Base-by-base conservation (phyloP, 2,329 filamentous ascomycete genomes). In the Cytospora leucostoma region DNA sequence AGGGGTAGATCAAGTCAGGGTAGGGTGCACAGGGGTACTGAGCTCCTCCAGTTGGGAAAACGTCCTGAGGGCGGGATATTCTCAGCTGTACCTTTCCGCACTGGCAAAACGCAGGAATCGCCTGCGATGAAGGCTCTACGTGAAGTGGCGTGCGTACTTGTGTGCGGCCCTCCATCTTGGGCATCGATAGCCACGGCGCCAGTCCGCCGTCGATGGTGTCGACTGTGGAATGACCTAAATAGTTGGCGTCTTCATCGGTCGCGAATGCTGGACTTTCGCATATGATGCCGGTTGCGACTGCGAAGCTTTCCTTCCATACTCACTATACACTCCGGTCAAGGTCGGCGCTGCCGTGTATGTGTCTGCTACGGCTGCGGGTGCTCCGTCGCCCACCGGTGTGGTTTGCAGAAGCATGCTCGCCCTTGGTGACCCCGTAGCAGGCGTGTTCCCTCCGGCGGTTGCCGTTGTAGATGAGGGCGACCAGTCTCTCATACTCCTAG, bases 21-120 rank as follows among this genome's bases (percentile, higher is more conserved):
- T 81, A 84, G 27, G 75, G 74, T 4, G 84, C 82, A 33, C 73
- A 73, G 1, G 79, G 78, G 3, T 52, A 50, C 17, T 32, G n/a
- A 17, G 3, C 17, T 17, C 15, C 38, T 13, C 37, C 71, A 63
- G 1, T 6, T 7, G 4, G 1, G 2, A 54, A 47, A 6, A 60
- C 12, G 3, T 47, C 4, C 6, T 82, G 77, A 0, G 88, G 88
- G 3, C 80, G 80, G 38, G 81, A 82, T 69, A 91, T 79, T 68
- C 76, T 78, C 71, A 90, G 84, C 13, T 78, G 71, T 13, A 90
- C 78, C 2, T 77, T 80, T 5, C 77, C 75, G 71, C 87, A 90
- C 68, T 82, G 79, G 64, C 76, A 78, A 3, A 70, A 60, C 0
- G 72, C 75, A 1, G 59, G 53, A 3, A 73, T 68, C 32, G 51